phyloP scores from a whole-genome alignment of 352 stramenopile genomes.

The Phytophthora kernoviae region DNA sequence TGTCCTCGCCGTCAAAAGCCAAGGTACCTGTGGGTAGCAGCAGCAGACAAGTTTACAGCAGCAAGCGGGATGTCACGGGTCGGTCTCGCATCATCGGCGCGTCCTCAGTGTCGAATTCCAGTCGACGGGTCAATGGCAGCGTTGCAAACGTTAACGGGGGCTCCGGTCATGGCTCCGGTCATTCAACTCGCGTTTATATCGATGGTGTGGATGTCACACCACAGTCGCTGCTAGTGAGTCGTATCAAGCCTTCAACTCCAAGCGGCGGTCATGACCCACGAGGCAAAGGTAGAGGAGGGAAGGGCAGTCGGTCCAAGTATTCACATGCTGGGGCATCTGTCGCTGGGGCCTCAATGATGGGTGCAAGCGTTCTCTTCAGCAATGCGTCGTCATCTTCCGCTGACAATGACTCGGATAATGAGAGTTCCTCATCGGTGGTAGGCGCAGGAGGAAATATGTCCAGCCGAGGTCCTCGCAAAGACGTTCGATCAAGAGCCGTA shows the following conservation, averaged over 20 bases:
- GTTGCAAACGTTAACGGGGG: constrained; percentile 33
- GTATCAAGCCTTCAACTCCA: constrained; percentile 64
- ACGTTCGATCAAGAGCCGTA: constrained; percentile 8
- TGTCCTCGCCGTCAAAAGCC: constrained; percentile 58
- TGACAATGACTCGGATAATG: constrained; percentile 55
- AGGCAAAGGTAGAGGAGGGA: constrained; percentile 27
- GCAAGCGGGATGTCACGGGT: constrained; percentile 54
- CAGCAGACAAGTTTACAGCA: constrained; percentile 39
- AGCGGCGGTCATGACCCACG: constrained; percentile 12
- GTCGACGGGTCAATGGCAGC: constrained; percentile 62
- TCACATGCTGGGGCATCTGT: constrained; percentile 12
- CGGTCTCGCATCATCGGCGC: constrained; percentile 63
- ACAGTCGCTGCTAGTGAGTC: constrained; percentile 75
- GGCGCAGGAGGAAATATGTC: constrained; percentile 1
- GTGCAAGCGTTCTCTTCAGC: constrained; percentile 59
- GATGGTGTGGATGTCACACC: constrained; percentile 76
- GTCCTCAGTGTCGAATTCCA: constrained; percentile 73
- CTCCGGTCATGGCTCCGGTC: constrained; percentile 21
- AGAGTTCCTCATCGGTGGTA: constrained; percentile 33
- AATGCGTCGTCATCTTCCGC: constrained; percentile 59
- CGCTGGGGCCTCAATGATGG: constrained; percentile 35
- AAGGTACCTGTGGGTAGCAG: constrained; percentile 46
- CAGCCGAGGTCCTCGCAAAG: constrained; percentile 12
- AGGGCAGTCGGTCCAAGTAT: constrained; percentile 40
- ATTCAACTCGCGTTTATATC: constrained; percentile 65